Evolutionary conservation across 2,329 filamentous ascomycete species (phyloP), one percentile per base, ranked within the genome.

Genomic region (Botryosphaeria dothidea): DNA sequence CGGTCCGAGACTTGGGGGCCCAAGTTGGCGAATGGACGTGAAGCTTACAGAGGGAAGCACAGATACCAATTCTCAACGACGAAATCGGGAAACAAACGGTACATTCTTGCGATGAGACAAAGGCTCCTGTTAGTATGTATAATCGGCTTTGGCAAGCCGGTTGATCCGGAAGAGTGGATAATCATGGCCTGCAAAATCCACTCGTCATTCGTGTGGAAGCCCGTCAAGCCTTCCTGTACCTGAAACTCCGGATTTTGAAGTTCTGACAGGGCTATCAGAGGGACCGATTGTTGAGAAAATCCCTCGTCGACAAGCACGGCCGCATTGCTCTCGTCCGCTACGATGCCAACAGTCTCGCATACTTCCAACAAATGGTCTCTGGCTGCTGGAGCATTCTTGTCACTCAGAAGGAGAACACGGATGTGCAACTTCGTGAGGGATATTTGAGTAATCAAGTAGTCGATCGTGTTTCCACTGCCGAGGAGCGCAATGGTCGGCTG

Each of bases 131-230:
- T 57, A 2, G 51, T 64, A 15, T 64, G 49, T 15, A 64, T 64
- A 51, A 90, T 88, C 0, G 87, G 86, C 67, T 89, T 89, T 0
- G 87, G 87, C 0, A 89, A 77, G 0, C 87, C 86, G 0, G 88
- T 88, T 0, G 84, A 87, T 6, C 87, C 86, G 25, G 78, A 80
- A 1, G 81, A 83, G 68, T 84, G 82, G 19, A 85, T 77, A 52
- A 81, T 82, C 77, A 74, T 73, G 8, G 70, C 66, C 49, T 74
- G 74, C 23, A 72, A 67, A 25, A 75, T 71, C 74, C 74, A 76
- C 19, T 71, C 65, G 67, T 76, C 69, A 38, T 74, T 70, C 49
- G 71, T 68, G 38, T 68, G 72, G 61, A 64, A 36, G 19, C 64
- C 1, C 38, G 3, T 7, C 21, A 9, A 13, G 1, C 3, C 13